A percentile compares a stretch with the other conserved stretches of the same genome.
Conservation (phyloP, 2,329 filamentous ascomycete genomes). For the Pleomassaria siparia region DNA sequence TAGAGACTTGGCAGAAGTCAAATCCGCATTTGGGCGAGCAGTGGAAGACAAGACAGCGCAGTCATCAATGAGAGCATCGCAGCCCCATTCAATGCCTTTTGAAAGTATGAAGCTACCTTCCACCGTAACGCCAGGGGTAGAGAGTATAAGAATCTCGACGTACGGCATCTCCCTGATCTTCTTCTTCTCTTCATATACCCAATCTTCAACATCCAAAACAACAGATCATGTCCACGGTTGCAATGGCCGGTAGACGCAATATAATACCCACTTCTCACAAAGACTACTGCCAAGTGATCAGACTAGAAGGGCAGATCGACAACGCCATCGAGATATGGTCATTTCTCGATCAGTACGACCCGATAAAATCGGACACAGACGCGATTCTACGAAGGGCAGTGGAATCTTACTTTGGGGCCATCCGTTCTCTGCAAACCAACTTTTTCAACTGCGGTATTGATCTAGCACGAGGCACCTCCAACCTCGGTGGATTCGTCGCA, state of each 20-base stretch:
- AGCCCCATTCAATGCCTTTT: too few relatives aligned
- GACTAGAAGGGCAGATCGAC: constrained; percentile 10
- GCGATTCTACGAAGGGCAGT: not conserved
- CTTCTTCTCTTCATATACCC: too few relatives aligned
- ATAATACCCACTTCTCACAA: not conserved
- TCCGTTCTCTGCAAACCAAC: not conserved
- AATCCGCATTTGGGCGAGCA: too few relatives aligned
- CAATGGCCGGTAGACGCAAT: not conserved
- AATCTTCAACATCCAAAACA: too few relatives aligned
- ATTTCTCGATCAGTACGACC: constrained; percentile 4
- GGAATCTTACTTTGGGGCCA: constrained; percentile 3
- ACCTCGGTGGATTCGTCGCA: not conserved
- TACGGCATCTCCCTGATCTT: too few relatives aligned
- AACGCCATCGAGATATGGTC: not conserved
- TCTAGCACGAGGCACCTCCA: not conserved
- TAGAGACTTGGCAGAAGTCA: too few relatives aligned
- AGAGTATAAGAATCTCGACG: too few relatives aligned
- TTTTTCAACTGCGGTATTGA: constrained; percentile 7
- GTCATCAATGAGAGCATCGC: too few relatives aligned
- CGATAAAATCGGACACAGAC: not conserved
- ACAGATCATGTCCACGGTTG: too few relatives aligned
- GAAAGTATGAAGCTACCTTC: too few relatives aligned
- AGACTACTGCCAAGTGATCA: constrained; percentile 8
- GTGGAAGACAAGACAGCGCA: too few relatives aligned
- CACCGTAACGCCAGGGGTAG: too few relatives aligned